Percentiles rank a stretch among this genome's conserved stretches.
Evolutionary conservation across 768 basidiomycete genomes (phyloP).

Genomic region (Tricholoma sp.): DNA sequence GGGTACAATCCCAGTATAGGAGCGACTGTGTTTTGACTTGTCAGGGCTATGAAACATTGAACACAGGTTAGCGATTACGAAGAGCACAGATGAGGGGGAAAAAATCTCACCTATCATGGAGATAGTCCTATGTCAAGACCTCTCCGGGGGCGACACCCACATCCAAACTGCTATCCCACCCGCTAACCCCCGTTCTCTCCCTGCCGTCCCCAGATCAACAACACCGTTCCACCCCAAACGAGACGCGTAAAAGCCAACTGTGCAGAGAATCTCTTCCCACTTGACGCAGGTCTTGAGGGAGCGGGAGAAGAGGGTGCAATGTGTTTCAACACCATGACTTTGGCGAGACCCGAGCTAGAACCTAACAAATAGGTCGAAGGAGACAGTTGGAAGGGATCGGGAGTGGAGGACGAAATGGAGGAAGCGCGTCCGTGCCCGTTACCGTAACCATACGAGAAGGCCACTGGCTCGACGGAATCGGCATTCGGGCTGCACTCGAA

Average conservation of each 20-base stretch:
- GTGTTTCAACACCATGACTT: background rate
- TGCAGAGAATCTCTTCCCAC: slow-evolving; percentile 5
- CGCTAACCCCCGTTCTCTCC: background rate
- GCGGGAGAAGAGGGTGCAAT: background rate
- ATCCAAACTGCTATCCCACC: background rate
- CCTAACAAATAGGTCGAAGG: background rate
- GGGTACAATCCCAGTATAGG: slow-evolving; percentile 50
- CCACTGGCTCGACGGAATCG: background rate
- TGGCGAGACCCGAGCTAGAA: slow-evolving; percentile 1
- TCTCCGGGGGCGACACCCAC: background rate
- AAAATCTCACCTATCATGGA: slow-evolving; percentile 1
- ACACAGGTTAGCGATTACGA: background rate
- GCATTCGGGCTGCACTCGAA: background rate
- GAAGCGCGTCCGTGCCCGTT: background rate
- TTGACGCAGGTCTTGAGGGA: background rate
- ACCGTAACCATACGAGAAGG: background rate
- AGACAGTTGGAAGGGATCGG: slow-evolving; percentile 53
- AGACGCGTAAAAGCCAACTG: slow-evolving; percentile 4
- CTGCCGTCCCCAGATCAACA: slow-evolving; percentile 9
- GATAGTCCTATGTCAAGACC: background rate
- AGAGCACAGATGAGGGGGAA: background rate
- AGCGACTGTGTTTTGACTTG: background rate
- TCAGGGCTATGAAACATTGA: background rate
- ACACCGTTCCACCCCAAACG: background rate
- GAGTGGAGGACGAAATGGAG: slow-evolving; percentile 11